A percentile compares a stretch with the other conserved stretches of the same genome.
Conservation (phyloP, 306 rosid species). For the Senna siamea region DNA sequence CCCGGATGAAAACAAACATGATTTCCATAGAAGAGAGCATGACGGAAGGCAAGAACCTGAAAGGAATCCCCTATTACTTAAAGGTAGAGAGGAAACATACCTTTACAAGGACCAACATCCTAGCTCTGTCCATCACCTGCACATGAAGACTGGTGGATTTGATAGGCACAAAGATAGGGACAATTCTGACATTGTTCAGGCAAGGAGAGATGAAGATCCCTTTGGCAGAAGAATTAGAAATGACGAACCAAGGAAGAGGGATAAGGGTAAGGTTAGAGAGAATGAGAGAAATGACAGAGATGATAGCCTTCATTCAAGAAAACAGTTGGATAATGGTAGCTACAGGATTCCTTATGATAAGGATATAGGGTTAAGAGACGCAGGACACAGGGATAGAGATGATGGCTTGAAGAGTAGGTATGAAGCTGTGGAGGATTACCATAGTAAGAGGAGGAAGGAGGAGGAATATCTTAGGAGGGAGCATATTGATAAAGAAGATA, state of each 20-base stretch:
- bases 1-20: constrained; percentile 65
- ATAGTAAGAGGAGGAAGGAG: constrained; percentile 82
- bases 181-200: constrained; percentile 71
- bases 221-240: constrained; percentile 69
- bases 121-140: constrained; percentile 62
- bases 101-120: constrained; percentile 73
- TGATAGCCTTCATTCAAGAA: constrained; percentile 60
- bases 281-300: constrained; percentile 74
- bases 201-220: constrained; percentile 76
- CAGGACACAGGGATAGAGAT: constrained; percentile 83
- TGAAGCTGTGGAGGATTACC: constrained; percentile 75
- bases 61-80: constrained; percentile 56
- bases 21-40: constrained; percentile 58
- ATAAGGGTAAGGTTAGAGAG: constrained; percentile 74
- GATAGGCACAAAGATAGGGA: constrained; percentile 80
- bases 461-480: constrained; percentile 80
- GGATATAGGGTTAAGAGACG: constrained; percentile 69
- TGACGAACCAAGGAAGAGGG: constrained; percentile 90
- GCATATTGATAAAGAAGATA: constrained; percentile 76
- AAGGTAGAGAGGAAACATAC: constrained; percentile 69
- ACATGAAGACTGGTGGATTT: constrained; percentile 66
- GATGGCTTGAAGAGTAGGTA: constrained; percentile 71
- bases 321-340: constrained; percentile 81
- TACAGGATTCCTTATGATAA: constrained; percentile 74
- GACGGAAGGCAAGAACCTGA: constrained; percentile 73